Evolutionary conservation across 805 yeast genomes (phyloP).

Genomic region (Nakazawaea holstii): DNA sequence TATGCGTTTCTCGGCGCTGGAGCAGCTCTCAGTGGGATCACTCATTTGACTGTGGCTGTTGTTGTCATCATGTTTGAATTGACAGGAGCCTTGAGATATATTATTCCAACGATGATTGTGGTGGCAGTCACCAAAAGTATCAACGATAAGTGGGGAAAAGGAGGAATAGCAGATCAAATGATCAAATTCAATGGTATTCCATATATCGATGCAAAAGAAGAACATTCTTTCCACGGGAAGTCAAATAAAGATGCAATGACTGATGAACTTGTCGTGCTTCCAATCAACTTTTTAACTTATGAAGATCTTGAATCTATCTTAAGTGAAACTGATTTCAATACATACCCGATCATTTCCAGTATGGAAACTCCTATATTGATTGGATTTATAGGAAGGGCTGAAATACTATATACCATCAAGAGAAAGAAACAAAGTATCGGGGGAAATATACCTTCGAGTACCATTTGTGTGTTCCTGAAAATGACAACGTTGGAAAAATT

Average conservation of each 20-base stretch:
- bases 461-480: slow-evolving; percentile 17
- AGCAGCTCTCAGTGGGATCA: slow-evolving; percentile 90
- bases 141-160: slow-evolving; percentile 68
- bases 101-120: slow-evolving; percentile 94
- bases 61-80: slow-evolving; percentile 94
- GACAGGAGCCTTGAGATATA: slow-evolving; percentile 90
- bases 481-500: slow-evolving; percentile 10
- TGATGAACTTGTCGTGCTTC: slow-evolving; percentile 30
- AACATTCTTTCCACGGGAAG: slow-evolving; percentile 44
- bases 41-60: slow-evolving; percentile 86
- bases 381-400: slow-evolving; percentile 42
- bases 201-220: slow-evolving; percentile 66
- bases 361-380: slow-evolving; percentile 30
- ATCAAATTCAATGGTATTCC: slow-evolving; percentile 87
- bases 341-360: slow-evolving; percentile 50
- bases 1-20: slow-evolving; percentile 97
- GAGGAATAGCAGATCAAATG: slow-evolving; percentile 96
- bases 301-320: slow-evolving; percentile 28
- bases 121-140: slow-evolving; percentile 83
- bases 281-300: slow-evolving; percentile 29
- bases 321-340: slow-evolving; percentile 31
- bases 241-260: slow-evolving; percentile 61
- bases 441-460: slow-evolving; percentile 12
- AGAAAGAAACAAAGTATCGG: slow-evolving; percentile 18
- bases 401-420: slow-evolving; percentile 27